Base-by-base conservation (phyloP, 805 yeast genomes). In the Teunomyces atbi region DNA sequence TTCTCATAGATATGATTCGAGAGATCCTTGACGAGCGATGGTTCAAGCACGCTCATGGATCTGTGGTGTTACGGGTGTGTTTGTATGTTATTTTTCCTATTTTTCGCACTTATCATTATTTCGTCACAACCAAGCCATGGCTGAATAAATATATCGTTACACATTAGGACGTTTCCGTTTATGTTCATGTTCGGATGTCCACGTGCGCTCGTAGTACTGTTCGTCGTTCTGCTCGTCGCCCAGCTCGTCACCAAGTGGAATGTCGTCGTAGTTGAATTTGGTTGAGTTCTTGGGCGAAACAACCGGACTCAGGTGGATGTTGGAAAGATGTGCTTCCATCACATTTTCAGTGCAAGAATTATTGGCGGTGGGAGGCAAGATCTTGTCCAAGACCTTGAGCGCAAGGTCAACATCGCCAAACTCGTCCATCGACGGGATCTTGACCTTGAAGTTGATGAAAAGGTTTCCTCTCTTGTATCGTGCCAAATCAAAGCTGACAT, bases 1-100 rank as follows among this genome's bases (percentile, higher is more conserved):
- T 73, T 73, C 51, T 73, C 77, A 48, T 73, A 73, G 41, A 72
- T 71, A 48, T 71, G 74, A 48, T 73, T 71, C 49, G 74, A 71
- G 13, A 73, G 58, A 48, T 73, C 77, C 59, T 73, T 73, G 44
- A 71, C 57, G 27, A 70, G 55, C 6, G 70, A 57, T 23, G 62
- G 55, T 43, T 70, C 76, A 44, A 72, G 55, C 12, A 69, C 59
- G 33, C 59, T 53, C 26, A 39, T 39, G 12, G 30, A 11, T 27
- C 11, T 23, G 7, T 26, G n/a, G n/a, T n/a, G n/a, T n/a, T n/a
- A n/a, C n/a, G n/a, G n/a, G n/a, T n/a, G n/a, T n/a, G n/a, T n/a
- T n/a, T n/a, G 16, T 6, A 29, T 29, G 15, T 29, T 2, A 29
- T 30, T 33, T n/a, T 33, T 7, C 5, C 6, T 7, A 16, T 33